Evolutionary conservation across 2,329 filamentous ascomycete species (phyloP), one percentile per base, ranked within the genome.

Genomic region (Aspergillus pseudoterreus): DNA sequence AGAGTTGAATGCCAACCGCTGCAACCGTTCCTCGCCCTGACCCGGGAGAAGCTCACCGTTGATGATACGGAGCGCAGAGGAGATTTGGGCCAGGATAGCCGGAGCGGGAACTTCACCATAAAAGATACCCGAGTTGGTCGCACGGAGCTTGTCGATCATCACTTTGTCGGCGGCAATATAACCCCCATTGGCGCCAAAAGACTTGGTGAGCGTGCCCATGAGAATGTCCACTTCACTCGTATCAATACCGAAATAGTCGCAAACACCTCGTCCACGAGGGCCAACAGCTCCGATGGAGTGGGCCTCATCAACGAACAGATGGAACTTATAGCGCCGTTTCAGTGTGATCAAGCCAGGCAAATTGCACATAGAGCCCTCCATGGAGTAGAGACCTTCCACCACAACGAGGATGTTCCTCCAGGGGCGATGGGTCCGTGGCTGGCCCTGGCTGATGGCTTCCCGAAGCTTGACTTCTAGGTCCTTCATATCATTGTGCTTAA

Each of bases 341-440:
- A 99, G 80, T 46, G 80, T 82, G 52, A 99, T 75, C 46, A 99
- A 78, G 55, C 90, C 90, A 1, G 94, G 94, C n/a, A 99, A 82
- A 70, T 99, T 94, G 73, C 90, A 94, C 89, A 99, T 95, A 59
- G 92, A 96, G 45, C 94, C 94, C 76, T 99, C 94, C 94, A 99
- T 99, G 1, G 92, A 97, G 79, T 99, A 99, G 17, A 99, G 82
- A 62, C 94, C 94, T 71, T 99, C 94, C 35, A 99, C 90, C 35
- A 92, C 92, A 42, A 99, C 89, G 47, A 99, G 73, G 54, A 99
- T 97, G 83, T 97, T 99, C 81, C 95, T 96, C 94, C 94, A 99
- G 1, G 94, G 94, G 27, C 94, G 88, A 72, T 99, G 94, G n/a
- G 92, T 99, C 59, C 94, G 88, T 48, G 94, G 94, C 69, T 99